Base-by-base conservation (phyloP, 805 yeast genomes). In the Vanderwaltozyma tropicalis region DNA sequence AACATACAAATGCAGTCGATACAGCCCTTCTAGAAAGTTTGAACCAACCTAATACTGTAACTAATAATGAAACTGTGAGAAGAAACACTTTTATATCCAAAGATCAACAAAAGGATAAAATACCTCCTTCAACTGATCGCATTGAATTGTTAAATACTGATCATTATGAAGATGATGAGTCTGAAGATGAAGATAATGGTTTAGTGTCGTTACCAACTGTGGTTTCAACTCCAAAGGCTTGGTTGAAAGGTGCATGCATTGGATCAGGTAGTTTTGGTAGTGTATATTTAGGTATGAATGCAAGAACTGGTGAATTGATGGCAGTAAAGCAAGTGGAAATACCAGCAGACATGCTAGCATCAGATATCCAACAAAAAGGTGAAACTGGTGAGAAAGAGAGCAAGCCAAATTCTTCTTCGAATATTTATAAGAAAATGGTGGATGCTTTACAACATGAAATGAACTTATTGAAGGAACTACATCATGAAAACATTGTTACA, bases 251-350 rank as follows among this genome's bases (percentile, higher is more conserved):
- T 33, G 84, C 95, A 0, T 67, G 87, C 33, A 86, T 92, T 46
- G 98, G 98, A 0, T 79, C 89, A 9, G 98, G 98, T 3, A 80
- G 94, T 42, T 92, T 87, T 66, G 98, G 97, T 24, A 78, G 85
- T 2, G 98, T 92, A 1, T 88, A 81, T 44, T 64, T 92, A 27
- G 98, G 96, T 0, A 77, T 92, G 78, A 85, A 88, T 55, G 82
- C 95, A 1, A 61, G 80, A 25, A 87, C 95, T 0, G 98, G 98
- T 31, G 97, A 87, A 55, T 67, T 92, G 36, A 85, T 89, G 95
- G 98, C 97, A 1, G 96, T 92, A 15, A 92, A 92, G 54, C 96
- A 88, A 57, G 96, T 92, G 1, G 81, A 80, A 33, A 56, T 88
- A 14, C 69, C 52, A 16, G 38, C 45, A 19, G 38, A 37, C 14